phyloP scores from a whole-genome alignment of 257 asterid genomes.

The Capsicum chinense region DNA sequence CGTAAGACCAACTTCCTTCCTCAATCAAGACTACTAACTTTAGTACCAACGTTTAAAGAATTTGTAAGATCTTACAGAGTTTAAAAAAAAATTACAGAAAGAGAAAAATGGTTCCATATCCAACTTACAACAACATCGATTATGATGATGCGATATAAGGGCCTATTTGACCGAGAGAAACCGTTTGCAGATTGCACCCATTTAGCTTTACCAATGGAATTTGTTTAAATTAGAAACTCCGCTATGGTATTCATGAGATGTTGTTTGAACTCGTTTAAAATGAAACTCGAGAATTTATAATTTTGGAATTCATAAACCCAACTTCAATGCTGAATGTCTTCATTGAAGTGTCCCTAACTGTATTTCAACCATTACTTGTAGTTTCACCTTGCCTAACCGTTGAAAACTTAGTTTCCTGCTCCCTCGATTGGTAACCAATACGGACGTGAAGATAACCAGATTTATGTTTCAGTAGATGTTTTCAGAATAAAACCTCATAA shows the following conservation, averaged over 20 bases:
- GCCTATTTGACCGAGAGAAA: not conserved
- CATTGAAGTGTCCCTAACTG: not conserved
- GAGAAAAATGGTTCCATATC: not conserved
- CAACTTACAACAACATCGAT: not conserved
- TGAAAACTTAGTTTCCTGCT: constrained; percentile 8
- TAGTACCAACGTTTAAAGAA: not conserved
- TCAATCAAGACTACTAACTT: not conserved
- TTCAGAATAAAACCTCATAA: not conserved
- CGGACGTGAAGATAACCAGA: not conserved
- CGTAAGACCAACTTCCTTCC: constrained; percentile 6
- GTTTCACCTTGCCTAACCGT: constrained; percentile 22
- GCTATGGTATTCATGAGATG: not conserved
- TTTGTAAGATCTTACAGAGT: not conserved
- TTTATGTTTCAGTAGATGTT: not conserved
- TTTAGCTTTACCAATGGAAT: not conserved
- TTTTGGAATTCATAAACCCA: not conserved
- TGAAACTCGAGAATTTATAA: constrained; percentile 11
- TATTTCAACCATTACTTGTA: not conserved
- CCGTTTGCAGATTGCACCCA: not conserved
- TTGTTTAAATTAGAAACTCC: not conserved
- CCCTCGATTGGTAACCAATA: constrained; percentile 6
- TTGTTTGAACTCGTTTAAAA: not conserved
- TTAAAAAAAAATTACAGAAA: not conserved
- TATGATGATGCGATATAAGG: constrained; percentile 11
- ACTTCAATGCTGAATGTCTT: constrained; percentile 11